phyloP scores from a whole-genome alignment of 768 basidiomycete species.

The Boletus tylopilopsis region DNA sequence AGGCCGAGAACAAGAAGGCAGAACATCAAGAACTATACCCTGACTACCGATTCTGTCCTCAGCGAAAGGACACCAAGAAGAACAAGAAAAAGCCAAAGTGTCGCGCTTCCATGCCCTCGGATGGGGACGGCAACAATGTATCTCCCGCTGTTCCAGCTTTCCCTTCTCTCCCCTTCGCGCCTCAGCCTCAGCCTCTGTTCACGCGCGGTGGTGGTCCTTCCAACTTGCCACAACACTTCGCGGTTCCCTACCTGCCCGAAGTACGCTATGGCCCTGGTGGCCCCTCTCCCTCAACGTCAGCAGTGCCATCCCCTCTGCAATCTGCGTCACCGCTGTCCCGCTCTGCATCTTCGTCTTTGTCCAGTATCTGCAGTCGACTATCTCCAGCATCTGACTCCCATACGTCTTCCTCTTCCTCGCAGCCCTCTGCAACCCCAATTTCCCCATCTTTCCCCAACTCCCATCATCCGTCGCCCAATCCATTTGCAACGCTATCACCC shows the following conservation, averaged over 20 bases:
- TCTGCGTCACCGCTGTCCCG: slow-evolving; percentile 7
- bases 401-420: slow-evolving; percentile 18
- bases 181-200: neutral
- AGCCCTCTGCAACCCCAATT: neutral
- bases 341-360: slow-evolving; percentile 13
- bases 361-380: slow-evolving; percentile 4
- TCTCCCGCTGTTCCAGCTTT: neutral
- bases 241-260: slow-evolving; percentile 27
- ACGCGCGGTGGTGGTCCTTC: neutral
- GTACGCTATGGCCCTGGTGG: slow-evolving; percentile 33
- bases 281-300: slow-evolving; percentile 53
- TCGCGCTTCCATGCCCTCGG: slow-evolving; percentile 16
- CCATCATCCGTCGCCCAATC: slow-evolving; percentile 11
- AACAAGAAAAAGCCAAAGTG: slow-evolving; percentile 24
- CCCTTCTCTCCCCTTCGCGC: neutral
- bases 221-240: slow-evolving; percentile 15
- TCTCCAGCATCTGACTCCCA: slow-evolving; percentile 13
- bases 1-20: slow-evolving; percentile 50
- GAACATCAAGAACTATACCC: slow-evolving; percentile 52
- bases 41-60: slow-evolving; percentile 53
- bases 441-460: slow-evolving; percentile 8
- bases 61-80: slow-evolving; percentile 48
- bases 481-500: slow-evolving; percentile 8
- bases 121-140: neutral
- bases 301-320: slow-evolving; percentile 45